These are phyloP conservation scores for Cladophialophora carrionii DNA, from an alignment of 2,329 filamentous ascomycete genomes.

Conservation along the genomic window DNA sequence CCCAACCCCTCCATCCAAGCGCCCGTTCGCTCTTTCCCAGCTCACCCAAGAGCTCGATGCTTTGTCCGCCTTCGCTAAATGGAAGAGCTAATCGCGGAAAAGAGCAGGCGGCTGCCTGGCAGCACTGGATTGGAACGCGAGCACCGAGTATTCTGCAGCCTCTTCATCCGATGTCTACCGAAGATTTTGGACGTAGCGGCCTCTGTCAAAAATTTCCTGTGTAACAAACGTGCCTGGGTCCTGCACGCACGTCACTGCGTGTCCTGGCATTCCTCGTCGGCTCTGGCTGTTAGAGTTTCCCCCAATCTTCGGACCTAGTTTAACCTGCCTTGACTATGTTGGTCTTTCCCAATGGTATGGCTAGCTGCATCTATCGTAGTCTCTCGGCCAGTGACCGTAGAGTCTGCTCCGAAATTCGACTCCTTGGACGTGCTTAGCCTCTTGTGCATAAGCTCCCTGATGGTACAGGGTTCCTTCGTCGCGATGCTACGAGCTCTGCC, in stretches of 20 bases:
- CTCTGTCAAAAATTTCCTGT: neutral
- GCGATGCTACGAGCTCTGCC: neutral
- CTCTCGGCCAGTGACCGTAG: neutral
- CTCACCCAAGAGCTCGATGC: neutral
- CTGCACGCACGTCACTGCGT: neutral
- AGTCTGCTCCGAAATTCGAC: neutral
- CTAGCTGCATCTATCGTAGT: neutral
- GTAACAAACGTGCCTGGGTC: neutral
- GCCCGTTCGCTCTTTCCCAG: neutral
- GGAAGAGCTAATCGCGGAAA: neutral
- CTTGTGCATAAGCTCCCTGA: neutral
- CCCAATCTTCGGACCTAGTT: neutral
- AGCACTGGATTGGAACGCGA: neutral
- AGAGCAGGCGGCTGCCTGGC: neutral
- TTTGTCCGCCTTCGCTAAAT: neutral
- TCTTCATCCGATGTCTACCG: slow-evolving; percentile 10
- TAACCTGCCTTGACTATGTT: neutral
- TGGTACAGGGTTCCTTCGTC: neutral
- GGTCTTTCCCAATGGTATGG: neutral
- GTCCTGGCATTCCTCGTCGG: neutral
- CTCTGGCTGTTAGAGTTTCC: neutral
- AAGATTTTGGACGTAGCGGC: neutral
- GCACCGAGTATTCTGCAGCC: too few relatives aligned
- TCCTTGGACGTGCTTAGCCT: neutral
- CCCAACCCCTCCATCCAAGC: neutral